Conservation (phyloP, 345 rosid genomes). For the Euphorbia tirucalli region DNA sequence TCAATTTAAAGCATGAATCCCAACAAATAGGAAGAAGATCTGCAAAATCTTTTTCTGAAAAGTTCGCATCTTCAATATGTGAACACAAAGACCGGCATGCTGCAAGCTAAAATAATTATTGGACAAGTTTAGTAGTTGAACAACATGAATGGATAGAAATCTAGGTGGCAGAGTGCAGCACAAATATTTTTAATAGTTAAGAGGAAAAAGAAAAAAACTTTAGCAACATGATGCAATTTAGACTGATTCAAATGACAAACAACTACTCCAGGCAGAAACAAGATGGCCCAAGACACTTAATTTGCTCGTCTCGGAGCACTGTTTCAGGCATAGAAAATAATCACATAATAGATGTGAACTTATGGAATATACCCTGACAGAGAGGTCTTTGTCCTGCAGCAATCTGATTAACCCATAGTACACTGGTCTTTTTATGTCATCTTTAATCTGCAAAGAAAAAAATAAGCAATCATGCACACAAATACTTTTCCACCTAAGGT, state of each 20-base stretch:
- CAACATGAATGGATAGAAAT: conserved; percentile 1
- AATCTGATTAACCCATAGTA: conserved; percentile 84
- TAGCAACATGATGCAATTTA: not conserved
- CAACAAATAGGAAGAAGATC: conserved; percentile 94
- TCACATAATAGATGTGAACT: conserved; percentile 8
- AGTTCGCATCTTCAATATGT: conserved; percentile 94
- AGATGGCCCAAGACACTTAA: not conserved
- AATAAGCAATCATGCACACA: conserved; percentile 21
- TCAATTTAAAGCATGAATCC: conserved; percentile 82
- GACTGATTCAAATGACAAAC: not conserved
- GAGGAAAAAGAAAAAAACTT: not conserved
- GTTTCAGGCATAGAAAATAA: not conserved
- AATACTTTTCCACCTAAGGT: not conserved
- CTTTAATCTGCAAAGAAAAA: conserved; percentile 63
- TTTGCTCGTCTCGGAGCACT: not conserved
- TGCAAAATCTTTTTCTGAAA: conserved; percentile 60
- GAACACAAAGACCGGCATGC: conserved; percentile 92
- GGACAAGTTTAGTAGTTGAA: conserved; percentile 34
- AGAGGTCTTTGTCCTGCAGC: conserved; percentile 75
- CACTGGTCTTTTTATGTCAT: conserved; percentile 85
- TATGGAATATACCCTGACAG: conserved; percentile 69
- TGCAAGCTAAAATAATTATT: conserved; percentile 67
- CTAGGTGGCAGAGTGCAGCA: not conserved
- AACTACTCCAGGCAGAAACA: not conserved
- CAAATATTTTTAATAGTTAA: not conserved